These are phyloP conservation scores for Microbotryum scabiosae DNA, from an alignment of 1,284 basidiomycete genomes.

Conservation along the genomic window DNA sequence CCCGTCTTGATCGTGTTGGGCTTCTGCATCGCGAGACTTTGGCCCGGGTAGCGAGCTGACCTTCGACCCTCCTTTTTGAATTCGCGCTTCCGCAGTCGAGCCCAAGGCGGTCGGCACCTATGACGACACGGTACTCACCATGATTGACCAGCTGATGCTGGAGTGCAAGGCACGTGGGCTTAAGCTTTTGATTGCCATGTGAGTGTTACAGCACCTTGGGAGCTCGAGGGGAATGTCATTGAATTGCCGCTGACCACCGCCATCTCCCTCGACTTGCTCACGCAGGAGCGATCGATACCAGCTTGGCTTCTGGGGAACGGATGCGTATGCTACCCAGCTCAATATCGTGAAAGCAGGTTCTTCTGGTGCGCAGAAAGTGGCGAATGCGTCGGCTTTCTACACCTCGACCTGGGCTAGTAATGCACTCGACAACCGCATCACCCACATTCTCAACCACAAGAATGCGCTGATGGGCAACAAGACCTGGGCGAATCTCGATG, in stretches of 20 bases:
- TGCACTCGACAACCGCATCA: conserved; percentile 36
- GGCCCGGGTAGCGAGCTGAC: not conserved
- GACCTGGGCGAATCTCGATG: conserved; percentile 45
- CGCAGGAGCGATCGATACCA: conserved; percentile 25
- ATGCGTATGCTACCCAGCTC: conserved; percentile 31
- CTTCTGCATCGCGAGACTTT: no score
- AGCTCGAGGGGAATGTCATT: conserved; percentile 37
- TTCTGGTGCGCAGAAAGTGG: conserved; percentile 27
- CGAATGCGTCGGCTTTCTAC: conserved; percentile 32
- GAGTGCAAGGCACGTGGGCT: conserved; percentile 39
- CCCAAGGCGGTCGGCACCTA: conserved; percentile 40
- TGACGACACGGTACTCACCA: conserved; percentile 43
- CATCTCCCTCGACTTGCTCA: not conserved
- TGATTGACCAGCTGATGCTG: conserved; percentile 44
- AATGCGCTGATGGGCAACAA: conserved; percentile 41
- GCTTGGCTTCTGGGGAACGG: conserved; percentile 35
- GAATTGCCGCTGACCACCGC: conserved; percentile 17
- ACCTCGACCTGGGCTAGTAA: conserved; percentile 26
- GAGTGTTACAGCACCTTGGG: conserved; percentile 28
- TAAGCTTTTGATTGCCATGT: conserved; percentile 40
- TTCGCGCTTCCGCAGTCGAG: conserved; percentile 38
- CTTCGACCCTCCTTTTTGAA: not conserved
- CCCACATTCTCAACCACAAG: conserved; percentile 41
- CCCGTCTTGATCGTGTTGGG: no score
- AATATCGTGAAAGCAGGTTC: conserved; percentile 30